Percentiles rank a stretch among this genome's conserved stretches.
Conservation (phyloP, 202 grass and related monocot species). For the Carex sylvatica region DNA sequence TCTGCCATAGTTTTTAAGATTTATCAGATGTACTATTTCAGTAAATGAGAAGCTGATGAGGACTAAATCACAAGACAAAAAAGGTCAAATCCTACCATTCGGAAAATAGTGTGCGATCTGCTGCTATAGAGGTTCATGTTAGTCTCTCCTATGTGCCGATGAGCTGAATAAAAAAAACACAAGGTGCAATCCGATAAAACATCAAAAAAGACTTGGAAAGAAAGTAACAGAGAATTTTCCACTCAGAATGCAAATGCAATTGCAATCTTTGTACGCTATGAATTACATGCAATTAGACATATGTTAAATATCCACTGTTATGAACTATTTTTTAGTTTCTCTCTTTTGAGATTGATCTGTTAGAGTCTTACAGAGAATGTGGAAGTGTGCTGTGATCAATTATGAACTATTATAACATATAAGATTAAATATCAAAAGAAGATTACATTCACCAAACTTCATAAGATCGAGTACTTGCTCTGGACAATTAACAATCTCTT, state of each 20-base stretch:
- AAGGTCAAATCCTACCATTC: conserved; percentile 58
- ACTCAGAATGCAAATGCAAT: conserved; percentile 18
- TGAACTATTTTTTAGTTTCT: no score
- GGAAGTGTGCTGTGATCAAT: background rate
- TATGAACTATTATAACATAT: background rate
- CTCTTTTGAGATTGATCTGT: no score
- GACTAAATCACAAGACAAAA: conserved; percentile 20
- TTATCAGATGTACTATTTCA: conserved; percentile 11
- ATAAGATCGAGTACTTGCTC: conserved; percentile 82
- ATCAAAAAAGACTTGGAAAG: background rate
- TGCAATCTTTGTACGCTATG: background rate
- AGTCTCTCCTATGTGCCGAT: conserved; percentile 91
- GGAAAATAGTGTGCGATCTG: conserved; percentile 94
- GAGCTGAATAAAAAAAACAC: conserved; percentile 46
- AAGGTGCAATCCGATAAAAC: background rate
- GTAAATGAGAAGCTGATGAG: conserved; percentile 9
- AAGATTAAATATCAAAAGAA: conserved; percentile 27
- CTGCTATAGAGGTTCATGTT: conserved; percentile 98
- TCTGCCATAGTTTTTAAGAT: conserved; percentile 40
- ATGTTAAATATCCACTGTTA: no score
- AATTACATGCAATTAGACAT: background rate
- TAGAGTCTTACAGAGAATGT: background rate
- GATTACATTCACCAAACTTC: conserved; percentile 90
- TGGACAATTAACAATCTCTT: conserved; percentile 87
- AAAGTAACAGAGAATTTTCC: background rate